phyloP scores from a whole-genome alignment of 345 rosid species.

The Gossypium bickii region DNA sequence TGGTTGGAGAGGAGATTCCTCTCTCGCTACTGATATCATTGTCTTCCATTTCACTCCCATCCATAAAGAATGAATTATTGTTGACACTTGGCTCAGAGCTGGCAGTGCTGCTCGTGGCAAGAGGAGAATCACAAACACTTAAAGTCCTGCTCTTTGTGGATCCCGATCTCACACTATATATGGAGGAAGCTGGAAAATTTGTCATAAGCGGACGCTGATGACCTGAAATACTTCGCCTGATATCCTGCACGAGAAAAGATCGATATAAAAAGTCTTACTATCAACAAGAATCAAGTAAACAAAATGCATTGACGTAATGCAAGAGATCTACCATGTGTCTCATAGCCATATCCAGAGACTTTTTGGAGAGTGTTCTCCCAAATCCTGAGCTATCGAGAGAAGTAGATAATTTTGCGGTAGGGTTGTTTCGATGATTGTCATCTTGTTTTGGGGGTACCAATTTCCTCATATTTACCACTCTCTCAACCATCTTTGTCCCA shows the following conservation, averaged over 20 bases:
- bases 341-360: constrained; percentile 86
- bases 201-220: constrained; percentile 57
- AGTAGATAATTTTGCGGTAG: constrained; percentile 42
- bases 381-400: constrained; percentile 58
- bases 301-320: constrained; percentile 7
- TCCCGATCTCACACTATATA: constrained; percentile 68
- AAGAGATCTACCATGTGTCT: constrained; percentile 66
- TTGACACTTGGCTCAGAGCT: constrained; percentile 75
- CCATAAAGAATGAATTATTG: constrained; percentile 47
- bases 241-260: constrained; percentile 49
- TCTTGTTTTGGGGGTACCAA: constrained; percentile 66
- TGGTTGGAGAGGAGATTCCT: constrained; percentile 40
- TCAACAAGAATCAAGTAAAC: neutral
- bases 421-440: constrained; percentile 28
- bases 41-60: constrained; percentile 52
- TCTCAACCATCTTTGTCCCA: constrained; percentile 83
- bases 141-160: constrained; percentile 46
- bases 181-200: constrained; percentile 68
- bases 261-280: neutral
- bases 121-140: constrained; percentile 67
- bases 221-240: constrained; percentile 64
- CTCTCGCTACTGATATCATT: constrained; percentile 48
- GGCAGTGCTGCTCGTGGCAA: constrained; percentile 69
- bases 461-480: constrained; percentile 87
- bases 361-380: constrained; percentile 71